Conservation (phyloP, 331 rosid species). For the Cydonia oblonga region DNA sequence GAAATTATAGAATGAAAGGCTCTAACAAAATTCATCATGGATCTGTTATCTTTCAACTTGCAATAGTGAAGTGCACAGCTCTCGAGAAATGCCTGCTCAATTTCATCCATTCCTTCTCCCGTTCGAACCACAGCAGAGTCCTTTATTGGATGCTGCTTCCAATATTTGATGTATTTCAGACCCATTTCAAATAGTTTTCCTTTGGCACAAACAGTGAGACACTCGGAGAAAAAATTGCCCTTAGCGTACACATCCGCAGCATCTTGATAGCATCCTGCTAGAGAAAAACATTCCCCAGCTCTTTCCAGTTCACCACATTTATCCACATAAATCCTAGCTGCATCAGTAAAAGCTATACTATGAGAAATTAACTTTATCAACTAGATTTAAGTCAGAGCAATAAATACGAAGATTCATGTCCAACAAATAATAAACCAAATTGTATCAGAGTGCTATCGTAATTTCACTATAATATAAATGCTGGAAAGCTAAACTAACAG, state of each 20-base stretch:
- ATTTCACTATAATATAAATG: no score
- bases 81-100: conserved; percentile 8
- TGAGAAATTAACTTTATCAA: no score
- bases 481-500: no score
- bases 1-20: conserved; percentile 36
- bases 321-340: conserved; percentile 16
- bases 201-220: neutral
- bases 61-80: conserved; percentile 14
- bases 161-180: conserved; percentile 1
- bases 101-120: neutral
- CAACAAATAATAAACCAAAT: neutral
- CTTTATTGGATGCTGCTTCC: conserved; percentile 1
- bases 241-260: conserved; percentile 24
- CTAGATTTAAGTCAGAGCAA: no score
- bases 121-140: neutral
- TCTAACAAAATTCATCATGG: conserved; percentile 26
- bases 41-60: conserved; percentile 3
- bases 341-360: neutral
- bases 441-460: no score
- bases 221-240: conserved; percentile 12
- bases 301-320: conserved; percentile 21
- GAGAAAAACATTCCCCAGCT: conserved; percentile 28
- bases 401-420: neutral
- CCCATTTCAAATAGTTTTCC: conserved; percentile 15
- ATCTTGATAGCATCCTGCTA: conserved; percentile 7